Evolutionary conservation across 148 eudicot species (phyloP).

Genomic region (Vaccinium myrtillus): DNA sequence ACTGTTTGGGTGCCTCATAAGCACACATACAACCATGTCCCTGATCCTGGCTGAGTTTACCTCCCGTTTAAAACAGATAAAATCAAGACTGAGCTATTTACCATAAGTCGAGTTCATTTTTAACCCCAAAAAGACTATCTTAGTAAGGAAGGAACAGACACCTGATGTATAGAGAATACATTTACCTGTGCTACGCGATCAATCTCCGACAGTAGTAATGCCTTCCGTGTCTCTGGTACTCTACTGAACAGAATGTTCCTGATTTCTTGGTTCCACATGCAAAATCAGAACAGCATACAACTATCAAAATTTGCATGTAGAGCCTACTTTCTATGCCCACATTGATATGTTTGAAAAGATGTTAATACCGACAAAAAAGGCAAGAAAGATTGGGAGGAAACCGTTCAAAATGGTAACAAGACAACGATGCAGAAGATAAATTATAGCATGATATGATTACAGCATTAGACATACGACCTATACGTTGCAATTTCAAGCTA

Average conservation of each 20-base stretch:
- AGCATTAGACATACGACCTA: background rate
- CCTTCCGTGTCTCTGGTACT: slow-evolving; percentile 82
- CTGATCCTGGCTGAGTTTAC: background rate
- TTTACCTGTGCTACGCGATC: slow-evolving; percentile 73
- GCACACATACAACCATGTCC: background rate
- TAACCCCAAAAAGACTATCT: background rate
- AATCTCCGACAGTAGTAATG: slow-evolving; percentile 63
- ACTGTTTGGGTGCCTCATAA: background rate
- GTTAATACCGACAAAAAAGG: background rate
- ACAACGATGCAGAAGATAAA: background rate
- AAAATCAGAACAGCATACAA: slow-evolving; percentile 27
- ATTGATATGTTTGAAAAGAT: background rate
- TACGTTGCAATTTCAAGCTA: background rate
- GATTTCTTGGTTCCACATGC: slow-evolving; percentile 59
- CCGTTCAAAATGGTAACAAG: background rate
- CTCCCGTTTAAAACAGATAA: background rate
- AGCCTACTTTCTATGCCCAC: background rate
- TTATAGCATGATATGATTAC: background rate
- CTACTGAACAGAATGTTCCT: slow-evolving; percentile 72
- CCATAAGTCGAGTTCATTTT: background rate
- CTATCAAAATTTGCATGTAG: background rate
- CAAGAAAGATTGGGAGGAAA: background rate
- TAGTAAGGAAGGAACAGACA: background rate
- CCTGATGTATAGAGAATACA: background rate
- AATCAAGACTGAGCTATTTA: background rate